These are phyloP conservation scores for Fusarium torreyae DNA, from an alignment of 2,329 filamentous ascomycete species.

Conservation along the genomic window DNA sequence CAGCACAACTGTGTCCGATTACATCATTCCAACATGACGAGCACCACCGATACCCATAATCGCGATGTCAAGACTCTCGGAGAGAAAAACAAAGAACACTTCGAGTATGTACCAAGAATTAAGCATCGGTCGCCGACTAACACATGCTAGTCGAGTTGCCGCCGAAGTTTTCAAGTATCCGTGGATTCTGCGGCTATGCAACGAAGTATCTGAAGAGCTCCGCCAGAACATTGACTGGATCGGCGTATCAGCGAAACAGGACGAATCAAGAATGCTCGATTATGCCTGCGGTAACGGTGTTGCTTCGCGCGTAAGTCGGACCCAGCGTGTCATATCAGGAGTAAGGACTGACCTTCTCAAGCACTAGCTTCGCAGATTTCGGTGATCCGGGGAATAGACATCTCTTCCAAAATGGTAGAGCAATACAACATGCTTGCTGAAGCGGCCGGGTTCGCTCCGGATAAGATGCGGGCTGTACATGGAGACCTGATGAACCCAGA, in stretches of 20 bases:
- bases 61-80: not conserved
- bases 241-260: fast-evolving
- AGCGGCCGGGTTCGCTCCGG: not conserved
- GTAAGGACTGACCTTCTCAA: not conserved
- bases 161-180: not conserved
- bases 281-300: slow-evolving; percentile 5
- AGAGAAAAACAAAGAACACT: not conserved
- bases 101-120: fast-evolving
- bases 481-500: not conserved
- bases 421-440: not conserved
- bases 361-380: not conserved
- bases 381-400: not conserved
- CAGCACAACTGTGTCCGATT: too few species aligned
- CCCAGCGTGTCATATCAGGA: fast-evolving
- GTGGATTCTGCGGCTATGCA: not conserved
- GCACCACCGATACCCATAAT: too few species aligned
- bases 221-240: not conserved
- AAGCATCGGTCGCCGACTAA: fast-evolving
- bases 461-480: not conserved
- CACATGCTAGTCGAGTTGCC: not conserved
- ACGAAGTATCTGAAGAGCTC: not conserved
- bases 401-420: slow-evolving; percentile 7
- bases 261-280: not conserved
- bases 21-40: too few species aligned
- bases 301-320: not conserved